Evolutionary conservation across 225 moss, liverwort and hornwort species (phyloP).

Genomic region (Straminergon stramineum): DNA sequence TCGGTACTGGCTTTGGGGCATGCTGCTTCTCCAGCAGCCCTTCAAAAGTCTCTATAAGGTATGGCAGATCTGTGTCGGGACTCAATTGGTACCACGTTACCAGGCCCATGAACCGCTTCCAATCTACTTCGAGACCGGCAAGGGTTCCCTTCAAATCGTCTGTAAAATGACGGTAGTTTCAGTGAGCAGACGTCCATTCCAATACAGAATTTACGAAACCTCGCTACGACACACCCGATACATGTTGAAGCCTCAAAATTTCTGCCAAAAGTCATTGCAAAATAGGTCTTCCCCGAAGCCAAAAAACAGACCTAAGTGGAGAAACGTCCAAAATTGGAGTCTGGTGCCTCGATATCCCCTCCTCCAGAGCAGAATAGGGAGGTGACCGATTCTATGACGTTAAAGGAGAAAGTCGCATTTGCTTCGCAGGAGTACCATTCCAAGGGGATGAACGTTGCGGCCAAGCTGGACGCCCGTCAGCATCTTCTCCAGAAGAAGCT

Average conservation of each 20-base stretch:
- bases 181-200: background rate
- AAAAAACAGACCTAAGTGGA: no score
- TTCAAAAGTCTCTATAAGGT: constrained; percentile 57
- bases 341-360: no score
- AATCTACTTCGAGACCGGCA: constrained; percentile 45
- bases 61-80: constrained; percentile 61
- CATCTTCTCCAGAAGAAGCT: no score
- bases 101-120: constrained; percentile 87
- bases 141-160: constrained; percentile 68
- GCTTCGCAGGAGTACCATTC: no score
- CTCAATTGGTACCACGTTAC: constrained; percentile 88
- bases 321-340: no score
- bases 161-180: constrained; percentile 10
- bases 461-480: no score
- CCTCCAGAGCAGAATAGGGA: no score
- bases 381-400: no score
- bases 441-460: no score
- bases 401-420: no score
- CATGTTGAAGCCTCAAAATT: background rate
- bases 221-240: background rate
- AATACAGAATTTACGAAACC: background rate
- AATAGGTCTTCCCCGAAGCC: background rate
- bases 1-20: constrained; percentile 65
- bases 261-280: background rate
- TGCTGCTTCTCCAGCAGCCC: constrained; percentile 46